phyloP scores from a whole-genome alignment of 1,139 yeast genomes.

The Debaryomyces nepalensis region DNA sequence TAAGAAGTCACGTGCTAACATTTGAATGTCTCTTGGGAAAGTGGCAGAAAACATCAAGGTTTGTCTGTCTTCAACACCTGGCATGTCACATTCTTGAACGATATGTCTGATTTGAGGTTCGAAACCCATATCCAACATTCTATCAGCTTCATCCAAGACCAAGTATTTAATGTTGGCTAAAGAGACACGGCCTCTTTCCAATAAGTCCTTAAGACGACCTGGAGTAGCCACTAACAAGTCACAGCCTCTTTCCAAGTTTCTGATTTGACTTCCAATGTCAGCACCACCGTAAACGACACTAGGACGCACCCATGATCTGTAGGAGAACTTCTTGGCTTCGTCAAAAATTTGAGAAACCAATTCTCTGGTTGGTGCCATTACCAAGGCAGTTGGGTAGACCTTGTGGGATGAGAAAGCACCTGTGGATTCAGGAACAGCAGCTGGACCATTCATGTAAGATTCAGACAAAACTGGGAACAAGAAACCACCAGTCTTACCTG shows the following conservation, averaged over 20 bases:
- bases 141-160: constrained; percentile 98
- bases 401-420: constrained; percentile 70
- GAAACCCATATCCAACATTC: constrained; percentile 99
- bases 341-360: constrained; percentile 95
- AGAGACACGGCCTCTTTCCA: constrained; percentile 93
- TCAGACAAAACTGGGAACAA: constrained; percentile 96
- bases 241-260: constrained; percentile 92
- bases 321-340: constrained; percentile 93
- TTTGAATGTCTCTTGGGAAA: constrained; percentile 96
- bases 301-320: constrained; percentile 98
- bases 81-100: constrained; percentile 98
- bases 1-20: constrained; percentile 95
- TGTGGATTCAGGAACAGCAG: constrained; percentile 57
- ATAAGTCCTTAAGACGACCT: constrained; percentile 95
- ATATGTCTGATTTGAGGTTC: constrained; percentile 99
- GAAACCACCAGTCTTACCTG: constrained; percentile 99
- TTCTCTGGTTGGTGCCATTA: constrained; percentile 99
- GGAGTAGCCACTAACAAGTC: constrained; percentile 97
- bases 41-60: constrained; percentile 98
- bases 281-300: constrained; percentile 99
- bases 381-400: constrained; percentile 92
- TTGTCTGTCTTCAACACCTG: constrained; percentile 87
- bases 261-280: constrained; percentile 84
- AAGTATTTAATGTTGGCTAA: constrained; percentile 88
- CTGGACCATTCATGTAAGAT: constrained; percentile 89